Base-by-base conservation (phyloP, 1,139 yeast species). In the Pichia inconspicua region DNA sequence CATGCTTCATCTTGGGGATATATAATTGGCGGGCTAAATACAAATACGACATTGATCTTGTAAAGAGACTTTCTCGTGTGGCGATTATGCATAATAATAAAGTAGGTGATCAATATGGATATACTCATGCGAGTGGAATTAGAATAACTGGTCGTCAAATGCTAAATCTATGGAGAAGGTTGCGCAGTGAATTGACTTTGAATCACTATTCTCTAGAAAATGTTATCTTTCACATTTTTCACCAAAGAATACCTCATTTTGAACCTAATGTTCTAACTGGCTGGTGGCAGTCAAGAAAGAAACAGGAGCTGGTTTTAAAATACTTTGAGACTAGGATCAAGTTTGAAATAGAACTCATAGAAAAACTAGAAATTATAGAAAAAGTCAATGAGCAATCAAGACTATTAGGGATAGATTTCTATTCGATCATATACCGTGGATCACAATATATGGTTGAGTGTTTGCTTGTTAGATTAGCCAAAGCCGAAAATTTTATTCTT, bases 361-460 rank as follows among this genome's bases (percentile, higher is more conserved):
- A 73, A 10, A 72, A 76, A 17, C 82, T 80, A 49, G 96, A 88
- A 55, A 62, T 87, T 5, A 72, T 92, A 1, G 72, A 82, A 8
- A 74, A 82, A 56, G 86, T 86, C 43, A 79, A 84, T 19, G 97
- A 90, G 56, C 86, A 87, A 63, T 88, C 97, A 0, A 72, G 96
- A 42, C 66, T 92, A 37, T 77, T 89, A 39, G 98, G 98, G 0
- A 80, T 92, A 40, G 97, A 92, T 58, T 92, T 89, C 63, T 77
- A 82, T 60, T 88, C 97, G 1, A 89, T 89, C 17, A 78, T 85
- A 53, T 83, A 87, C 48, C 69, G 98, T 52, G 98, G 98, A 0
- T 89, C 97, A 0, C 98, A 92, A 60, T 92, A 74, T 62, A 90
- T 87, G 60, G 96, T 92, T 3, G 98, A 92, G 60, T 85, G 97